These are phyloP conservation scores for Stereum hirsutum DNA, from an alignment of 1,284 basidiomycete species.

Conservation along the genomic window DNA sequence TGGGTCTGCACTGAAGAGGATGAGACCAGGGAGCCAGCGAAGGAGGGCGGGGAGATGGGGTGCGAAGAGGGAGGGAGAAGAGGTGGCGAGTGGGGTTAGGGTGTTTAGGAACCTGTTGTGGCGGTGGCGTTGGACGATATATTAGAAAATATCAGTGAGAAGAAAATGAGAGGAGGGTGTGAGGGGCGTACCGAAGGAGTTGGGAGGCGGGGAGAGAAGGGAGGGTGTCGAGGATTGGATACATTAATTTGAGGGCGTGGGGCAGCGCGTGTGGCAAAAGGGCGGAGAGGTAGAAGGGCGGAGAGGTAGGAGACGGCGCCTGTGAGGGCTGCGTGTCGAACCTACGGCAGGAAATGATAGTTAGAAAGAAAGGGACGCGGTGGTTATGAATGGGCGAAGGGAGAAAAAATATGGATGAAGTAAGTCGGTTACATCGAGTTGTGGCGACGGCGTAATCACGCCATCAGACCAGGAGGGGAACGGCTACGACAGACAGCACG, in stretches of 20 bases:
- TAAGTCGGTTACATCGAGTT: no score
- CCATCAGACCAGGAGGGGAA: no score
- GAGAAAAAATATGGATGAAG: neutral
- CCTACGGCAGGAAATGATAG: constrained; percentile 23
- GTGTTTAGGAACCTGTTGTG: constrained; percentile 58
- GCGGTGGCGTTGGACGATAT: no score
- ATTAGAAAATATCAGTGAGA: no score
- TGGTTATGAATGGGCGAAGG: no score
- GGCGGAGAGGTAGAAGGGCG: no score
- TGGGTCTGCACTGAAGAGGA: constrained; percentile 54
- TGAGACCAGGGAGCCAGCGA: constrained; percentile 54
- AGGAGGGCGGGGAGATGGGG: constrained; percentile 56
- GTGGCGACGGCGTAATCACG: no score
- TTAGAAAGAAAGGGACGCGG: neutral
- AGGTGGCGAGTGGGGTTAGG: constrained; percentile 62
- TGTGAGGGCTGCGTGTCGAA: constrained; percentile 49
- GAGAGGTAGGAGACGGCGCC: constrained; percentile 59
- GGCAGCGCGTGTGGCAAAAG: constrained; percentile 47
- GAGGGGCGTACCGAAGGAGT: constrained; percentile 37
- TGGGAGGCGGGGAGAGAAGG: constrained; percentile 42
- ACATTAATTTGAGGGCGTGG: constrained; percentile 46
- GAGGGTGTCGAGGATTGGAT: constrained; percentile 61
- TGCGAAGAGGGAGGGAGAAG: constrained; percentile 57
- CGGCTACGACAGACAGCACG: no score
- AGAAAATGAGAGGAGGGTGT: no score